Evolutionary conservation across 2,329 filamentous ascomycete genomes (phyloP).

Genomic region (Chrysosporium queenslandicum): DNA sequence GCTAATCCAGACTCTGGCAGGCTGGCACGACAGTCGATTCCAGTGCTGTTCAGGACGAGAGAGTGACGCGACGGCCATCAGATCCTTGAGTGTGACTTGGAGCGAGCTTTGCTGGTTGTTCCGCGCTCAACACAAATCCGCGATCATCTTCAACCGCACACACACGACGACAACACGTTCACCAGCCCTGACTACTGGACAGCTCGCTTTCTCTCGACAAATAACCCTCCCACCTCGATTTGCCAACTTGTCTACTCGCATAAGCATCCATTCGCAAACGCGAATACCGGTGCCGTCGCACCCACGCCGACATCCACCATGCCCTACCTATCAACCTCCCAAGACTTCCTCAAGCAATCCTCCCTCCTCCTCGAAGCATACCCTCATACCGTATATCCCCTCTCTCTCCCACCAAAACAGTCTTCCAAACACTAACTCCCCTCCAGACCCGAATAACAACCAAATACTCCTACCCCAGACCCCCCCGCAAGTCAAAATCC

Average conservation of each 20-base stretch:
- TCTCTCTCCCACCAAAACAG: no score
- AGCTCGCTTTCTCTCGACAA: no score
- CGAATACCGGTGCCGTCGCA: neutral
- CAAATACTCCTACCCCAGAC: constrained; percentile 62
- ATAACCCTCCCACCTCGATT: no score
- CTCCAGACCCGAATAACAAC: constrained; percentile 78
- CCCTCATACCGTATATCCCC: constrained; percentile 61
- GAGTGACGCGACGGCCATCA: no score
- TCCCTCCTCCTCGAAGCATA: constrained; percentile 74
- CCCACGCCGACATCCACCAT: constrained; percentile 43
- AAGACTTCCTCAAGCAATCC: constrained; percentile 88
- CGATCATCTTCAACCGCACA: no score
- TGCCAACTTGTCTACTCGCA: neutral
- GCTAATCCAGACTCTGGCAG: no score
- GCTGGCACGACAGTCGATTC: no score
- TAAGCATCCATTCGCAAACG: neutral
- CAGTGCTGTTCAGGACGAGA: no score
- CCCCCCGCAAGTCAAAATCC: constrained; percentile 24
- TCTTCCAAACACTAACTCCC: neutral
- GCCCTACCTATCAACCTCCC: constrained; percentile 70
- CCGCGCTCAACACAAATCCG: constrained; percentile 1
- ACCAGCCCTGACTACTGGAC: no score
- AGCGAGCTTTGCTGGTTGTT: neutral
- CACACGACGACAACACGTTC: no score
- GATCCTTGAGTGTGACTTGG: no score